Conservation (phyloP, 2,329 filamentous ascomycete species). For the Fusarium irregulare region DNA sequence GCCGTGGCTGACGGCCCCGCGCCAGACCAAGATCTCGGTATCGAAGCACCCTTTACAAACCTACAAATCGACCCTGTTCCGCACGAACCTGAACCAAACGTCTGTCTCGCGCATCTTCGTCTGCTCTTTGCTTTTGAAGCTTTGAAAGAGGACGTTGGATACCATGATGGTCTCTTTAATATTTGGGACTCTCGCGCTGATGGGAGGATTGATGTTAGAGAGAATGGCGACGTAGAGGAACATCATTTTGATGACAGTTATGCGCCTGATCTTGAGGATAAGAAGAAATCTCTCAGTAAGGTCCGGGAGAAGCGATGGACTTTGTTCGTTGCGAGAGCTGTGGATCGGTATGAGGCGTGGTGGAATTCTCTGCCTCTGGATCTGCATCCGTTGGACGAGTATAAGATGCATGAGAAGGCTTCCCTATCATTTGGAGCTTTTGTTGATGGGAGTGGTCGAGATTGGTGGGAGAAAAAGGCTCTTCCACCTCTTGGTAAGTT, state of each 20-base stretch:
- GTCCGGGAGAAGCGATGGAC: constrained; percentile 76
- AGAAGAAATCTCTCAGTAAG: constrained; percentile 54
- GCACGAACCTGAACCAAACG: constrained; percentile 29
- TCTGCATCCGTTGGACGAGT: constrained; percentile 11
- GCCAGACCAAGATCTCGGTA: constrained; percentile 12
- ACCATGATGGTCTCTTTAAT: constrained; percentile 69
- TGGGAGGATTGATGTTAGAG: constrained; percentile 10
- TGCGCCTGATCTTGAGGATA: constrained; percentile 40
- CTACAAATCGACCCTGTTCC: constrained; percentile 22
- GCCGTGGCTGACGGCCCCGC: background rate
- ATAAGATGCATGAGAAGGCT: constrained; percentile 1
- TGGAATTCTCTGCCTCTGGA: constrained; percentile 51
- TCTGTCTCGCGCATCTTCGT: constrained; percentile 66
- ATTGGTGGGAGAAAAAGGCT: constrained; percentile 30
- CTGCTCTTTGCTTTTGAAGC: constrained; percentile 72
- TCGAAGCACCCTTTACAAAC: constrained; percentile 24
- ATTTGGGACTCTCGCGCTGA: constrained; percentile 60
- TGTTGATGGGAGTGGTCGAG: background rate
- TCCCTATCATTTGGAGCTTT: constrained; percentile 25
- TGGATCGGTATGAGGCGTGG: constrained; percentile 72
- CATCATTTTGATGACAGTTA: constrained; percentile 7
- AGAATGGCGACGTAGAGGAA: constrained; percentile 31
- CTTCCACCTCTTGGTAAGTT: constrained; percentile 39
- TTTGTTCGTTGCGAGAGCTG: constrained; percentile 71
- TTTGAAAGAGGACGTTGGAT: constrained; percentile 69